Percentiles rank a stretch among this genome's conserved stretches.
These are phyloP conservation scores for Pyrus bretschneideri DNA, from an alignment of 306 rosid genomes.

Conservation along the genomic window DNA sequence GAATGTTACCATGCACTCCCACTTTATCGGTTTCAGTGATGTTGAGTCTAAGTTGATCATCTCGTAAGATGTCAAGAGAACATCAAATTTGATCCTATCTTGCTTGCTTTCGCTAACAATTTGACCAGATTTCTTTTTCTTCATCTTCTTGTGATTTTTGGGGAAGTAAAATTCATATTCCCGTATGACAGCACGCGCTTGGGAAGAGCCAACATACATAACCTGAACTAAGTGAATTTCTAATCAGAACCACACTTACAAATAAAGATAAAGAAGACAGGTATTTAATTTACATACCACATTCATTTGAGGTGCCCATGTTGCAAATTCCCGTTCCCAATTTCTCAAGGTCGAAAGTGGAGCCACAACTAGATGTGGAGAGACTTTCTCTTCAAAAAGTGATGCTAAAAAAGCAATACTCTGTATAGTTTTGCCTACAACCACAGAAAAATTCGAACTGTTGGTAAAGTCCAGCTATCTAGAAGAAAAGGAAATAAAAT, in stretches of 20 bases:
- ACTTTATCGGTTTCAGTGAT: constrained; percentile 75
- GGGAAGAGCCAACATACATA: constrained; percentile 93
- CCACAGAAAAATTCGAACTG: constrained; percentile 12
- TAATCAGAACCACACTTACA: constrained; percentile 26
- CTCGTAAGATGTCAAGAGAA: constrained; percentile 94
- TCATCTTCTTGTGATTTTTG: constrained; percentile 72
- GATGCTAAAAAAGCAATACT: constrained; percentile 97
- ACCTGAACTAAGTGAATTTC: constrained; percentile 48
- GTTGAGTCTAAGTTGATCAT: constrained; percentile 82
- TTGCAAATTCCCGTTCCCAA: constrained; percentile 98
- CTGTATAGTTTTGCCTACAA: constrained; percentile 93
- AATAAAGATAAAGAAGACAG: constrained; percentile 13
- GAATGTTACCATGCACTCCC: constrained; percentile 85
- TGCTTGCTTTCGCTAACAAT: constrained; percentile 72
- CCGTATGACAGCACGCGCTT: constrained; percentile 79
- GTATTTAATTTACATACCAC: constrained; percentile 54
- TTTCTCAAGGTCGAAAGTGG: constrained; percentile 94
- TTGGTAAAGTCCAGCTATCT: constrained; percentile 14
- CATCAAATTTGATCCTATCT: constrained; percentile 95
- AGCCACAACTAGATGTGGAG: constrained; percentile 96
- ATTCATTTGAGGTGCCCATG: constrained; percentile 99
- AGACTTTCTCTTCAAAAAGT: constrained; percentile 60
- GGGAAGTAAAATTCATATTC: constrained; percentile 91
- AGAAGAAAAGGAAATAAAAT: constrained; percentile 7
- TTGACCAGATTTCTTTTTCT: constrained; percentile 82